Percentiles rank a stretch among this genome's conserved stretches.
Evolutionary conservation across 495 filamentous ascomycete species (phyloP).

Genomic region (Lineolata rhizophorae): DNA sequence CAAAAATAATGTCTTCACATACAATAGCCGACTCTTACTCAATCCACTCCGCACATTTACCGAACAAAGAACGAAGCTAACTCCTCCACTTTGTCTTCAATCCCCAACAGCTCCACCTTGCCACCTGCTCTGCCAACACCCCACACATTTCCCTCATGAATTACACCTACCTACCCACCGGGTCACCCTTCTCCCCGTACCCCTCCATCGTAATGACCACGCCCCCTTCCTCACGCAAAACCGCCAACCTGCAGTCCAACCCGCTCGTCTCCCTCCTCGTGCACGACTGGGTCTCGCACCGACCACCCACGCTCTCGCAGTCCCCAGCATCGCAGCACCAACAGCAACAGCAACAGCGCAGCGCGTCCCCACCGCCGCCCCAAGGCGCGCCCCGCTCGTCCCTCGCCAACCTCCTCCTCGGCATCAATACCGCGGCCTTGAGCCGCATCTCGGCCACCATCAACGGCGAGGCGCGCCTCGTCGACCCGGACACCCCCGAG

Average conservation of each 20-base stretch:
- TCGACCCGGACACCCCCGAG: slow-evolving; percentile 50
- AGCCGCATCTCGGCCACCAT: slow-evolving; percentile 87
- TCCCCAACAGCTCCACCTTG: slow-evolving; percentile 59
- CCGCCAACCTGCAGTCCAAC: slow-evolving; percentile 64
- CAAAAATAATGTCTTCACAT: too few species aligned
- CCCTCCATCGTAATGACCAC: slow-evolving; percentile 14
- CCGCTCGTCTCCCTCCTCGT: slow-evolving; percentile 86
- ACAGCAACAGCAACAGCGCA: slow-evolving; percentile 4
- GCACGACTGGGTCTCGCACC: slow-evolving; percentile 94
- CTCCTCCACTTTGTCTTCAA: background rate
- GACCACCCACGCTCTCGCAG: slow-evolving; percentile 53
- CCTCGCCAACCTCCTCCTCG: slow-evolving; percentile 61
- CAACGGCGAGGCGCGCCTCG: slow-evolving; percentile 56
- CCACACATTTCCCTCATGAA: slow-evolving; percentile 97
- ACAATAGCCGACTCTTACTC: too few species aligned
- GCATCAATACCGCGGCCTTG: slow-evolving; percentile 71
- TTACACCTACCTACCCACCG: slow-evolving; percentile 84
- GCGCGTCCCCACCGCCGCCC: too few species aligned
- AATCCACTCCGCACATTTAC: too few species aligned
- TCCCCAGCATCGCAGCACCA: slow-evolving; percentile 22
- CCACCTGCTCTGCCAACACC: slow-evolving; percentile 59
- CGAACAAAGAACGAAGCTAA: background rate
- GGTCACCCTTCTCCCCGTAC: slow-evolving; percentile 45
- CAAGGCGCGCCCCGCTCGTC: slow-evolving; percentile 41
- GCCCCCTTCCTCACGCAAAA: slow-evolving; percentile 45